These are phyloP conservation scores for Mycosphaerelloides madeirae DNA, from an alignment of 2,329 filamentous ascomycete species.

Conservation along the genomic window DNA sequence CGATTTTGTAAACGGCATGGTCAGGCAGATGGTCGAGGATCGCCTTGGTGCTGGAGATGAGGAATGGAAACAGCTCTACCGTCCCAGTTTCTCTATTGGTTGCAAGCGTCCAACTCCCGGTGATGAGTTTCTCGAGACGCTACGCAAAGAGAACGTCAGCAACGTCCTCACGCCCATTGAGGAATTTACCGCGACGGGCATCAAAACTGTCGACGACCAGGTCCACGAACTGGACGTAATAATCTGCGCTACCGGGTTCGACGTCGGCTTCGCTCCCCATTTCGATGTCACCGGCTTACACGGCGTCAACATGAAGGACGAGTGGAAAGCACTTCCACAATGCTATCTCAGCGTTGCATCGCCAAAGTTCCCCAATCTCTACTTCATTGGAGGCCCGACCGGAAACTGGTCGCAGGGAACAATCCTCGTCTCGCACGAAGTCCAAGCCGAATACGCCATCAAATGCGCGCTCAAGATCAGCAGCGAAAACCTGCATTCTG, in stretches of 20 bases:
- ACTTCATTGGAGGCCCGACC: constrained; percentile 25
- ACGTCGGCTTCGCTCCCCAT: constrained; percentile 35
- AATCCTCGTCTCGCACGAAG: constrained; percentile 20
- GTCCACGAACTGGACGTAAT: constrained; percentile 43
- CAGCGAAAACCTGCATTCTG: constrained; percentile 20
- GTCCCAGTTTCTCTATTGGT: too few species aligned
- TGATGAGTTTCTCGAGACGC: constrained; percentile 55
- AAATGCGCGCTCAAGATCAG: constrained; percentile 34
- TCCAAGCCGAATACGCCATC: constrained; percentile 42
- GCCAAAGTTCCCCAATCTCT: constrained; percentile 30
- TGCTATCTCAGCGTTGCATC: constrained; percentile 26
- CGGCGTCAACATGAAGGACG: constrained; percentile 20
- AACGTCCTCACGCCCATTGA: constrained; percentile 38
- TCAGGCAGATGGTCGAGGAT: too few species aligned
- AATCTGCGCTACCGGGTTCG: constrained; percentile 43
- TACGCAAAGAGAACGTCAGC: constrained; percentile 43
- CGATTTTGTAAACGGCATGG: too few species aligned
- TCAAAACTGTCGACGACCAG: constrained; percentile 36
- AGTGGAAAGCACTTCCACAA: constrained; percentile 27
- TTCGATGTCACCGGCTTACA: constrained; percentile 38
- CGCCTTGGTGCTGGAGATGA: too few species aligned
- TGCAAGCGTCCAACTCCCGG: constrained; percentile 49
- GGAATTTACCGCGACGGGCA: constrained; percentile 34
- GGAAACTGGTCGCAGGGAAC: constrained; percentile 20
- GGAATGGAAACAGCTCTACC: too few species aligned